Evolutionary conservation across 2,329 filamentous ascomycete genomes (phyloP).

Genomic region (Nemania diffusa): DNA sequence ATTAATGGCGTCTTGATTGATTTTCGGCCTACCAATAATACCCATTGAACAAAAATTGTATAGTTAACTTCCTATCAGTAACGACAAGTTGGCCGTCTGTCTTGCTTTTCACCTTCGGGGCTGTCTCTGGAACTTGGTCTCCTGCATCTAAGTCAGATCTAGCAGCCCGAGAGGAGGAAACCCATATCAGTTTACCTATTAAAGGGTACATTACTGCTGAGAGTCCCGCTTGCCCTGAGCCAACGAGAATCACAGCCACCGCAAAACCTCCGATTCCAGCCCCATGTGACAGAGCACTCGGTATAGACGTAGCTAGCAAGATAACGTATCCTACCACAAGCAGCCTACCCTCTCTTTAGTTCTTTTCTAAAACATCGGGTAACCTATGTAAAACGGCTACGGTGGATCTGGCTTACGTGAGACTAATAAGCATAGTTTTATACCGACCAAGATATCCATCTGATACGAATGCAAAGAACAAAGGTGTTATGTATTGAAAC

Average conservation of each 20-base stretch:
- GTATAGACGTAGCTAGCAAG: slow-evolving; percentile 7
- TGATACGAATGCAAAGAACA: slow-evolving; percentile 19
- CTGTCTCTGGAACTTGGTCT: slow-evolving; percentile 1
- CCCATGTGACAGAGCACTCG: slow-evolving; percentile 2
- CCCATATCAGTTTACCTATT: slow-evolving; percentile 4
- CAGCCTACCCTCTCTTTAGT: background rate
- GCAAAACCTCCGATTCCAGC: slow-evolving; percentile 9
- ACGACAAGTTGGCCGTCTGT: background rate
- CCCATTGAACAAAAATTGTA: slow-evolving; percentile 1
- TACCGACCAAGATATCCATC: slow-evolving; percentile 22
- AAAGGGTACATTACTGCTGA: slow-evolving; percentile 27
- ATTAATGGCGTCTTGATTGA: background rate
- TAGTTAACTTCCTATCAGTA: background rate
- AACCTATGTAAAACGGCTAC: background rate
- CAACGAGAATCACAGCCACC: slow-evolving; percentile 12
- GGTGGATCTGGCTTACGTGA: background rate
- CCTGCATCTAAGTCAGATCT: background rate
- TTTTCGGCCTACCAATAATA: background rate
- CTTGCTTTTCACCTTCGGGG: background rate
- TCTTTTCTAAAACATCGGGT: background rate
- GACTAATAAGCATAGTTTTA: slow-evolving; percentile 22
- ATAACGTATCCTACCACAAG: slow-evolving; percentile 10
- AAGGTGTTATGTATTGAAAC: slow-evolving; percentile 38
- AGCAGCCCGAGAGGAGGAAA: background rate
- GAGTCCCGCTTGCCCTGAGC: slow-evolving; percentile 3